Evolutionary conservation across 2,329 filamentous ascomycete genomes (phyloP), one percentile per base, ranked within the genome.

Genomic region (Colletotrichum trifolii): DNA sequence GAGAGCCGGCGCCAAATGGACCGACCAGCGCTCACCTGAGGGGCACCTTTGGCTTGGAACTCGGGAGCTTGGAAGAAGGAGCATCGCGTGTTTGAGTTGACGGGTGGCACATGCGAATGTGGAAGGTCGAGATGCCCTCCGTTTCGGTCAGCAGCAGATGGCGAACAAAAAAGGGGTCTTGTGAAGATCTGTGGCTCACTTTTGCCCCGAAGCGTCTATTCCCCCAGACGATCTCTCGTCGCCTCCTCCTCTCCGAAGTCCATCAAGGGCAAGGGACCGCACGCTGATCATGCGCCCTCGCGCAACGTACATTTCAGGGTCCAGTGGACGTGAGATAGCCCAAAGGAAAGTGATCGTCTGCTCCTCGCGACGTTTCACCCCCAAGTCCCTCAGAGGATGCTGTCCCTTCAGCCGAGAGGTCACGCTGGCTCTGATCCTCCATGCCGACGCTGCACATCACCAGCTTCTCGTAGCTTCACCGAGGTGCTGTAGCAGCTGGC

Each of bases 201-300:
- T 35, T n/a, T 36, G 17, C 13, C 11, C 40, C 46, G 17, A n/a
- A 39, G 36, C 33, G 13, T 40, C 42, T 47, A 2, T 15, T 38
- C 42, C 60, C 47, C 36, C 17, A 43, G 48, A 53, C 36, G 9
- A 59, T 45, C 10, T 56, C n/a, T 17, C 17, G 17, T 46, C 36
- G 25, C 45, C 54, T 38, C 39, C 15, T 11, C 15, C 33, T 40
- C 15, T 38, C 9, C 12, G 12, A 15, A 25, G 40, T 40, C 48
- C 40, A 40, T 60, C 7, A 40, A 60, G 36, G 55, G 60, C 17
- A 17, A 17, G 17, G 17, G 17, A 64, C 42, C 54, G 38, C 39
- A n/a, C 55, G 61, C 56, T 54, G 61, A 60, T 60, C 61, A 64
- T 60, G 55, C 61, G 61, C 55, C 34, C 39, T 17, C 17, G 55